Conservation (phyloP, 805 yeast genomes). For the Brettanomyces bruxellensis region DNA sequence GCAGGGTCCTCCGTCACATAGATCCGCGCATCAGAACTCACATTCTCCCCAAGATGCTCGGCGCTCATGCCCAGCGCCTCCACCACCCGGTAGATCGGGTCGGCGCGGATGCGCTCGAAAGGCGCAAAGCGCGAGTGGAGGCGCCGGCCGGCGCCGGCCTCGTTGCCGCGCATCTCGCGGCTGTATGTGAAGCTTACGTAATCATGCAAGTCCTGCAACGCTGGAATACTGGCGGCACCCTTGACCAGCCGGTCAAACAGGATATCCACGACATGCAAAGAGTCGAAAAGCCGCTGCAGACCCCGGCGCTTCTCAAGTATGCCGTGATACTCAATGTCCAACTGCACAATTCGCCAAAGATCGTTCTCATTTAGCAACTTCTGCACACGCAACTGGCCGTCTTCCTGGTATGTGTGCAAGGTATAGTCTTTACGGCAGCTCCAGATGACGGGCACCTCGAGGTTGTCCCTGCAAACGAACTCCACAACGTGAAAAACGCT, state of each 20-base stretch:
- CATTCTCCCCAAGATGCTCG: conserved; percentile 74
- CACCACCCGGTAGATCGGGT: conserved; percentile 57
- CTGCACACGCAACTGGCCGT: conserved; percentile 36
- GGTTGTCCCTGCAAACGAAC: conserved; percentile 64
- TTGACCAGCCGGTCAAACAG: conserved; percentile 45
- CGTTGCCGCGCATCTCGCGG: conserved; percentile 41
- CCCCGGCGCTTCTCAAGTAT: conserved; percentile 59
- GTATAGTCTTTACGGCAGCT: conserved; percentile 89
- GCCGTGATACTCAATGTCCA: conserved; percentile 85
- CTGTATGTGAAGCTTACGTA: conserved; percentile 69
- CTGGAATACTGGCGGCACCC: conserved; percentile 57
- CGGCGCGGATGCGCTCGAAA: conserved; percentile 58
- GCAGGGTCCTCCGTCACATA: conserved; percentile 64
- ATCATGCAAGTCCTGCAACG: conserved; percentile 80
- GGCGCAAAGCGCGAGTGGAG: conserved; percentile 53
- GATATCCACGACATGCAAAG: conserved; percentile 49
- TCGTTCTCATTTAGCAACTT: conserved; percentile 69
- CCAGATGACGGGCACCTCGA: conserved; percentile 94
- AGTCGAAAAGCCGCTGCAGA: conserved; percentile 45
- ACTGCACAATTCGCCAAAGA: conserved; percentile 80
- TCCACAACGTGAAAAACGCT: conserved; percentile 67
- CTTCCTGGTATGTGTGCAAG: conserved; percentile 38
- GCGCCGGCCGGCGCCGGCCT: conserved; percentile 22
- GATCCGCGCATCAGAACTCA: conserved; percentile 55
- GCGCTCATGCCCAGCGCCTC: conserved; percentile 71